These are phyloP conservation scores for Pichia sp. DNA, from an alignment of 1,139 yeast genomes.

Conservation along the genomic window DNA sequence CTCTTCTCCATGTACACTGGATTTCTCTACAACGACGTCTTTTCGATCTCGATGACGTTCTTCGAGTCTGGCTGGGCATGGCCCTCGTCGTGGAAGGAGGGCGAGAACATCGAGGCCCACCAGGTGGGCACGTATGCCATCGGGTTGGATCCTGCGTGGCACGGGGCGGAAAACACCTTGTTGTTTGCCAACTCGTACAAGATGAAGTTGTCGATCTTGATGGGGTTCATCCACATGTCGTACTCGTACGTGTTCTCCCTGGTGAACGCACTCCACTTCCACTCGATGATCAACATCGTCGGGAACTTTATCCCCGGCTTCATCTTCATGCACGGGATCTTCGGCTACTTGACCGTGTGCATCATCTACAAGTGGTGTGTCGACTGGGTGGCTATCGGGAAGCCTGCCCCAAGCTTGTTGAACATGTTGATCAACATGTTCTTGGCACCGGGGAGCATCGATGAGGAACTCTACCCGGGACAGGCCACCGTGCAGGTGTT, in stretches of 20 bases:
- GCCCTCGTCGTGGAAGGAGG: conserved; percentile 68
- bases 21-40: conserved; percentile 84
- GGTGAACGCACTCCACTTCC: conserved; percentile 56
- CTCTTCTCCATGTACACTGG: conserved; percentile 92
- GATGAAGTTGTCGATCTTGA: conserved; percentile 89
- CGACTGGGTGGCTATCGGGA: conserved; percentile 65
- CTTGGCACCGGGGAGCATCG: conserved; percentile 69
- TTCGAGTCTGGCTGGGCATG: conserved; percentile 90
- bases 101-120: conserved; percentile 60
- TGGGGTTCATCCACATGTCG: conserved; percentile 97
- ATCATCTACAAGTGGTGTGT: conserved; percentile 77
- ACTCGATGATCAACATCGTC: conserved; percentile 59
- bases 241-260: conserved; percentile 71
- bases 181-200: conserved; percentile 90
- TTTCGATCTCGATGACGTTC: conserved; percentile 82
- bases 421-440: conserved; percentile 83
- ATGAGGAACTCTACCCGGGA: conserved; percentile 60
- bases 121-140: conserved; percentile 66
- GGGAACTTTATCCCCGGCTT: conserved; percentile 81
- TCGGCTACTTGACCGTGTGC: conserved; percentile 69
- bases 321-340: conserved; percentile 77
- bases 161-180: conserved; percentile 88
- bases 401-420: conserved; percentile 75
- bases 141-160: conserved; percentile 98
- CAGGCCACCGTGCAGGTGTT: conserved; percentile 61